Conservation (phyloP, 129 eudicot genomes). For the Pittosporum tobira region DNA sequence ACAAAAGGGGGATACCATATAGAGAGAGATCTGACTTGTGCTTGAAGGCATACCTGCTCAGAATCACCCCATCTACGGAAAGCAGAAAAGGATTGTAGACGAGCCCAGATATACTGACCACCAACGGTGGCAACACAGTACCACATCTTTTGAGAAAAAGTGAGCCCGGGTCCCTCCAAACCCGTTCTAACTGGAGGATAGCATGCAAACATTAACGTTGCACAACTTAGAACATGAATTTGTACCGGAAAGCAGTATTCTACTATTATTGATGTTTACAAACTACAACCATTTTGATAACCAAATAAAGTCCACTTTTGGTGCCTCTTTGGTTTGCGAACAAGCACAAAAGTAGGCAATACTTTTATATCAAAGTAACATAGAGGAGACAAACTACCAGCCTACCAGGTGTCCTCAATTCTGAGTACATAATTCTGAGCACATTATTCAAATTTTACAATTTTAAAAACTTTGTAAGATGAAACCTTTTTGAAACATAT, state of each 20-base stretch:
- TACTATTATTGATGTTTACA: background rate
- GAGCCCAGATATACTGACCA: constrained; percentile 90
- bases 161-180: constrained; percentile 96
- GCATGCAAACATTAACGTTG: constrained; percentile 13
- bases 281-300: background rate
- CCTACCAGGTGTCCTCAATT: background rate
- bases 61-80: constrained; percentile 95
- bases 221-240: background rate
- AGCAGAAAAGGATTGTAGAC: constrained; percentile 90
- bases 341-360: background rate
- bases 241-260: background rate
- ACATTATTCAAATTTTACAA: background rate
- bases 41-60: constrained; percentile 50
- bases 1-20: background rate
- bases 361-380: background rate
- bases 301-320: background rate
- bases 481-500: no score
- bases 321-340: background rate
- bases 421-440: background rate
- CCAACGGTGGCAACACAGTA: constrained; percentile 92
- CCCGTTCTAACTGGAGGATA: constrained; percentile 65
- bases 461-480: no score
- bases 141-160: constrained; percentile 82
- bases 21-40: background rate
- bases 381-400: background rate